phyloP scores from a whole-genome alignment of 192 early-diverging fungal genomes.

The Coemansia sp. region DNA sequence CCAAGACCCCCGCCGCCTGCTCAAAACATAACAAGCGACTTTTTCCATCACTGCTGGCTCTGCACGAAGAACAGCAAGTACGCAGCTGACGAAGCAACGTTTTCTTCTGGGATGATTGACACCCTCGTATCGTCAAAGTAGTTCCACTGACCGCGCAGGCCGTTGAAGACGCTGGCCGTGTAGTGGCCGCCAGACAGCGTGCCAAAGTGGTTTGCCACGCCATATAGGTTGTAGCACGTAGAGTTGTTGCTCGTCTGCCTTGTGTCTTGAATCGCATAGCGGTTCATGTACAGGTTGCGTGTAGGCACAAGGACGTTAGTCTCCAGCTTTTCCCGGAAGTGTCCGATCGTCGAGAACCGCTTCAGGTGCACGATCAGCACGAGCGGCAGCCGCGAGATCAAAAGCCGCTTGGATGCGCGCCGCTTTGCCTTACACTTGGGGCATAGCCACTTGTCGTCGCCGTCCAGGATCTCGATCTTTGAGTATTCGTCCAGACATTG shows the following conservation, averaged over 20 bases:
- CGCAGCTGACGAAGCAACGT: slow-evolving; percentile 42
- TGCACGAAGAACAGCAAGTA: slow-evolving; percentile 53
- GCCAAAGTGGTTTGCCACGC: slow-evolving; percentile 80
- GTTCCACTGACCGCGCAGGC: slow-evolving; percentile 69
- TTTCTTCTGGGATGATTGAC: slow-evolving; percentile 26
- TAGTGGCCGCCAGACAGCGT: slow-evolving; percentile 76
- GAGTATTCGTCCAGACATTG: slow-evolving; percentile 87
- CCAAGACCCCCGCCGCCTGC: no score
- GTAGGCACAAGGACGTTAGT: slow-evolving; percentile 84
- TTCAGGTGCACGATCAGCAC: slow-evolving; percentile 94
- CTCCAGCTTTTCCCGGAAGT: slow-evolving; percentile 91
- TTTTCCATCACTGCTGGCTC: slow-evolving; percentile 3
- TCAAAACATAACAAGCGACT: no score
- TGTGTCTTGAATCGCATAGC: slow-evolving; percentile 49
- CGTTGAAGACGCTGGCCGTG: slow-evolving; percentile 68
- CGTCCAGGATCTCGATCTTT: slow-evolving; percentile 81
- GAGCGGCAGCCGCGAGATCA: slow-evolving; percentile 77
- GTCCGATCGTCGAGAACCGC: slow-evolving; percentile 88
- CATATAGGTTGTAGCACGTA: slow-evolving; percentile 75
- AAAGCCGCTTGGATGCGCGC: slow-evolving; percentile 72
- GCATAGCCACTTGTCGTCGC: slow-evolving; percentile 90
- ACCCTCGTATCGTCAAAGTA: slow-evolving; percentile 85
- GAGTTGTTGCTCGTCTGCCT: neutral
- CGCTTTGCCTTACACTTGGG: slow-evolving; percentile 75
- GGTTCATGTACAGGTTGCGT: slow-evolving; percentile 58